Percentiles rank a stretch among this genome's conserved stretches.
These are phyloP conservation scores for Ophiostoma montium DNA, from an alignment of 2,329 filamentous ascomycete species.

Conservation along the genomic window DNA sequence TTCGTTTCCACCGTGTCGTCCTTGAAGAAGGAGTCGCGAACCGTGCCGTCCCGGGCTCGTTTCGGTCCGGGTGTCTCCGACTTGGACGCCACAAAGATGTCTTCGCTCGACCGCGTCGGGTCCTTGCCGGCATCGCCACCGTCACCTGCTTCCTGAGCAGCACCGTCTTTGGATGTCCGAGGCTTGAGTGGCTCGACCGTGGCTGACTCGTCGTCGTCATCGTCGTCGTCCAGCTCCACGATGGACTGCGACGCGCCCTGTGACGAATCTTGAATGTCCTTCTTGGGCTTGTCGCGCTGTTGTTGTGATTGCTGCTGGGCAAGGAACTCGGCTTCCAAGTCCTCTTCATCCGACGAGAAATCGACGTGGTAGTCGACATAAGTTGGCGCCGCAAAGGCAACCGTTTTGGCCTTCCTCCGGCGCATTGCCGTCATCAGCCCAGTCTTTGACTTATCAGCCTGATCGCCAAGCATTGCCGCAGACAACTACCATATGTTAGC, in stretches of 20 bases:
- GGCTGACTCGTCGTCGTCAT: constrained; percentile 31
- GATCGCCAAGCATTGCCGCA: constrained; percentile 47
- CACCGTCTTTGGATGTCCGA: constrained; percentile 25
- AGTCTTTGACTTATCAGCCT: constrained; percentile 65
- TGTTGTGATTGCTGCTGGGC: constrained; percentile 20
- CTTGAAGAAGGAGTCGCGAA: constrained; percentile 93
- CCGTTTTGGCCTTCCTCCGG: constrained; percentile 68
- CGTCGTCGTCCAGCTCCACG: constrained; percentile 14
- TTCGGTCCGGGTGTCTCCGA: constrained; percentile 30
- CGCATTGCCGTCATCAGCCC: constrained; percentile 74
- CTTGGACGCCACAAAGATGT: constrained; percentile 43
- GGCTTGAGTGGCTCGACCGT: constrained; percentile 43
- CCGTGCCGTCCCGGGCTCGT: constrained; percentile 69
- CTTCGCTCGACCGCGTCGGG: constrained; percentile 44
- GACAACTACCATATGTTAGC: constrained; percentile 32
- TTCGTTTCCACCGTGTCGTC: constrained; percentile 91
- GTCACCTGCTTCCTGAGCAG: constrained; percentile 20
- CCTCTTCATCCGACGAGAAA: constrained; percentile 67
- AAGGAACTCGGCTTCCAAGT: constrained; percentile 26
- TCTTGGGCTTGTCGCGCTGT: constrained; percentile 13
- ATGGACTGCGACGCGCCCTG: constrained; percentile 6
- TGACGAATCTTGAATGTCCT: constrained; percentile 16
- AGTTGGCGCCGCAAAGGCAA: constrained; percentile 71
- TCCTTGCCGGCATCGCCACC: constrained; percentile 22
- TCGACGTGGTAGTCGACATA: constrained; percentile 83